Evolutionary conservation across 805 yeast species (phyloP), one percentile per base, ranked within the genome.

Genomic region (Komagataella populi): DNA sequence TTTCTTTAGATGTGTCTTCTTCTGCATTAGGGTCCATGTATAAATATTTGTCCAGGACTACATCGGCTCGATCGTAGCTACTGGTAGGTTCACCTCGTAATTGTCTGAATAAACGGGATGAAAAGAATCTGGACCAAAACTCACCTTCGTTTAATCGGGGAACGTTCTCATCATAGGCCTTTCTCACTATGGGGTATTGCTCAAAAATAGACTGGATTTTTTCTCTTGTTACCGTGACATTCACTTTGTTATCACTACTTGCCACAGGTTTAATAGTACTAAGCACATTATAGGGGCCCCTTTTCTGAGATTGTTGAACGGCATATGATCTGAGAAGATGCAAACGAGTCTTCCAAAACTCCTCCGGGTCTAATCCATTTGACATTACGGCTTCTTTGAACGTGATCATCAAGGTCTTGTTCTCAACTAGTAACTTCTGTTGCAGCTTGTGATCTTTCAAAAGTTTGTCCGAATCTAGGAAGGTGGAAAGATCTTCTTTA

Each of bases 81-180:
- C 82, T 80, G 50, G 88, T 77, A 56, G 81, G 82, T 61, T 93
- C 98, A 53, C 99, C 99, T 63, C 96, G 76, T 39, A 93, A 70
- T 59, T 89, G 79, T 57, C 96, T 74, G 61, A 90, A 93, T 54
- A 93, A 69, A 59, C 88, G 84, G 0, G 97, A 89, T 59, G 87
- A 83, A 72, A 93, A 93, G 60, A 93, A 93, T 55, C 97, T 71
- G 8, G 96, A 87, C 99, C 99, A 93, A 59, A 93, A 93, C 61
- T 86, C 96, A 46, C 91, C 90, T 63, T 93, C 98, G 48, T 79
- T 76, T 50, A 93, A 73, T 55, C 83, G 82, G 1, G 98, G 99
- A 4, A 93, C 99, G 53, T 82, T 82, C 51, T 93, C 99, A 53
- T 80, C 82, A 61, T 86, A 93, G 0, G 98, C 98, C 55, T 78